Evolutionary conservation across 495 filamentous ascomycete genomes (phyloP).

Genomic region (Eremomyces bilateralis): DNA sequence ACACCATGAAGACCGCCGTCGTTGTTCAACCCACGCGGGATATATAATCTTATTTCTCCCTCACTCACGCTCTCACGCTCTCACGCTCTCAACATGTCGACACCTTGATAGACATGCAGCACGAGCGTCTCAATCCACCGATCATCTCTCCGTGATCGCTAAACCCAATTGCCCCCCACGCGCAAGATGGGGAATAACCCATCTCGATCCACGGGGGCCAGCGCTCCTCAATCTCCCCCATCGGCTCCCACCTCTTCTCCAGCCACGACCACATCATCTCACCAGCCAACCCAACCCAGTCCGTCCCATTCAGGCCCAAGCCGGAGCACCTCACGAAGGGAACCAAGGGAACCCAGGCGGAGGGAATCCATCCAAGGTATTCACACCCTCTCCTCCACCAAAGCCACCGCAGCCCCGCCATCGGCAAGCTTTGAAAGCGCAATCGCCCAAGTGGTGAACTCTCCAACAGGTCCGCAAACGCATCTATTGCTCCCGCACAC

Average conservation of each 20-base stretch:
- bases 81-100: no score
- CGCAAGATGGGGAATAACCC: slow-evolving; percentile 12
- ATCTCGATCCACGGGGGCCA: slow-evolving; percentile 5
- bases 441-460: slow-evolving; percentile 8
- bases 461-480: slow-evolving; percentile 8
- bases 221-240: slow-evolving; percentile 11
- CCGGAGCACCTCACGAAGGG: slow-evolving; percentile 3
- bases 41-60: no score
- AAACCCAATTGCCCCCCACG: neutral
- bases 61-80: no score
- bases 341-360: slow-evolving; percentile 16
- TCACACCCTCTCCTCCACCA: slow-evolving; percentile 5
- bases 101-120: no score
- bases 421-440: slow-evolving; percentile 14
- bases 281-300: slow-evolving; percentile 6
- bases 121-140: no score
- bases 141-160: no score
- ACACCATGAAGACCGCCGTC: no score
- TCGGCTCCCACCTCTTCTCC: slow-evolving; percentile 2
- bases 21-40: no score
- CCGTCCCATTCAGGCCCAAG: slow-evolving; percentile 4
- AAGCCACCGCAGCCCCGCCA: slow-evolving; percentile 16
- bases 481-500: slow-evolving; percentile 7
- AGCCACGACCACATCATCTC: slow-evolving; percentile 6
- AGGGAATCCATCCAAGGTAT: slow-evolving; percentile 9